Base-by-base conservation (phyloP, 2,329 filamentous ascomycete genomes). In the Beauveria rudraprayagi region DNA sequence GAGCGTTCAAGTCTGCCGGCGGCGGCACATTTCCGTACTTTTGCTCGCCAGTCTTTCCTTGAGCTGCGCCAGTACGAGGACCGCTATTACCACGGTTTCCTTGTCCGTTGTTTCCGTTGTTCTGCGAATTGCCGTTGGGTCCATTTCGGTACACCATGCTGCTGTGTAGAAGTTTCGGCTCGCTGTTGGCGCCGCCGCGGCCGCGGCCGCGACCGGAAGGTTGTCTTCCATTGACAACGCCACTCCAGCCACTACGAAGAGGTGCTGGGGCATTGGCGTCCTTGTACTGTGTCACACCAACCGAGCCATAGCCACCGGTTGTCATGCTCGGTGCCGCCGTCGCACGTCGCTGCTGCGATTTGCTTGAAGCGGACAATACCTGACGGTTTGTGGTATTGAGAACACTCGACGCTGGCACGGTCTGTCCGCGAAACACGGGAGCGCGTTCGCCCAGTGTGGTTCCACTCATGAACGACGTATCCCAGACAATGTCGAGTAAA, bases 391-490 rank as follows among this genome's bases (percentile, higher is more conserved):
- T 88, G 61, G 96, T 79, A 75, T 99, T 99, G 40, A 99, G 82
- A 2, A 97, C 92, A 0, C 90, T 89, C n/a, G 89, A 89, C 7
- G 88, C 84, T 2, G 91, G 85, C 4, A 99, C 92, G 0, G 94
- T 97, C 72, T 94, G 92, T 57, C 94, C 94, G 41, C 93, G 86
- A 85, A 99, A 99, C 43, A 91, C 87, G 28, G 92, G 91, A 71
- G 93, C 96, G 62, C 94, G 88, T 61, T 92, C 92, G 62, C 91
- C 90, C 17, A 99, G 82, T 0, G 90, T 94, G 1, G 92, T 97
- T 64, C 94, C 94, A 70, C 92, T 96, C 92, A 99, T 97, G 75
- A 99, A 99, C 0, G 91, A 89, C 14, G 85, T 84, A 72, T 99
- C 95, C 75, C 96, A 99, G 8, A 99, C 87, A 61, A 97, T 84